Evolutionary conservation across 331 rosid species (phyloP).

Genomic region (Rosa hybrid): DNA sequence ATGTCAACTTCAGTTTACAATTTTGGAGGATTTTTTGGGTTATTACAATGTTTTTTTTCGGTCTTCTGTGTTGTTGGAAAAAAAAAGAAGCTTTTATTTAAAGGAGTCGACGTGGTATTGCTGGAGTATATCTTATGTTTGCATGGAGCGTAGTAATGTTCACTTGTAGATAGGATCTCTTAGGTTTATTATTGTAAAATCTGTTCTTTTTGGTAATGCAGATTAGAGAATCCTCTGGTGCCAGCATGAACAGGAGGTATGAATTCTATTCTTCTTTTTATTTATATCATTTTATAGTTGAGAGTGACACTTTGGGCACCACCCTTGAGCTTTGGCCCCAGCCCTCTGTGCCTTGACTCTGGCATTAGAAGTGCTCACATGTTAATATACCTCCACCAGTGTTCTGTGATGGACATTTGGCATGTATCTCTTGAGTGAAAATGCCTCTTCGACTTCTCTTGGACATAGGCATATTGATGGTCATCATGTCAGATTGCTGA

Average conservation of each 20-base stretch:
- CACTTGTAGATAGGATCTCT: neutral
- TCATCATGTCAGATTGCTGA: slow-evolving; percentile 12
- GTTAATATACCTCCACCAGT: neutral
- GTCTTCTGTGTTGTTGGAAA: neutral
- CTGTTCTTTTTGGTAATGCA: slow-evolving; percentile 24
- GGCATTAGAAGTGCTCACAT: slow-evolving; percentile 1
- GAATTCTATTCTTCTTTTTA: slow-evolving; percentile 15
- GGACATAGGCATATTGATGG: slow-evolving; percentile 7
- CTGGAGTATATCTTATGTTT: neutral
- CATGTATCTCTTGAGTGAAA: slow-evolving; percentile 13
- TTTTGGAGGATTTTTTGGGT: neutral
- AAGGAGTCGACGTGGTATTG: neutral
- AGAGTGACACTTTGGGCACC: slow-evolving; percentile 11
- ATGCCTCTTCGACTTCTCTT: slow-evolving; percentile 14
- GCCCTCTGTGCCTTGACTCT: slow-evolving; percentile 23
- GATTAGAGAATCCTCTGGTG: slow-evolving; percentile 37
- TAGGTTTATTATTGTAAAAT: neutral
- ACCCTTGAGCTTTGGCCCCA: slow-evolving; percentile 16
- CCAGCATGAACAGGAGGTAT: slow-evolving; percentile 38
- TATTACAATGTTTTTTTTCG: neutral
- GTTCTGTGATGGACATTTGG: slow-evolving; percentile 10
- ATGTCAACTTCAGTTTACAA: neutral
- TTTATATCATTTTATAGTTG: neutral
- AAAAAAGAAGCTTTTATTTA: neutral
- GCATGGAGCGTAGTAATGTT: slow-evolving; percentile 3